Evolutionary conservation across 2,329 filamentous ascomycete species (phyloP).

Genomic region (Stagonosporopsis rhizophila): DNA sequence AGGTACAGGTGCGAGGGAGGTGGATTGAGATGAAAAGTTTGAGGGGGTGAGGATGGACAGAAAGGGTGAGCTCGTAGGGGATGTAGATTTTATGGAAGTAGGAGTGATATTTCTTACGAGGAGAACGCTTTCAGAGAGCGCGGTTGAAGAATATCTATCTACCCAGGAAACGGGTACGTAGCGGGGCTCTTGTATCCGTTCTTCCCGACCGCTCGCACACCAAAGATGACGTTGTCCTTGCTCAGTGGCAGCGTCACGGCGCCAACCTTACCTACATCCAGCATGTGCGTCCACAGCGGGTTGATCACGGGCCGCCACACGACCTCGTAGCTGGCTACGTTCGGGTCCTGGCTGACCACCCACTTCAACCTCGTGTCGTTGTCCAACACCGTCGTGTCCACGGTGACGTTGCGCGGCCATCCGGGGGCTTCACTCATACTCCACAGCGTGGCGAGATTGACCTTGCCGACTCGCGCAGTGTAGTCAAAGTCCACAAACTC

Average conservation of each 20-base stretch:
- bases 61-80: no score
- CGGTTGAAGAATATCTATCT: no score
- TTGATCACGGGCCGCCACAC: slow-evolving; percentile 62
- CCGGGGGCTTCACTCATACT: slow-evolving; percentile 61
- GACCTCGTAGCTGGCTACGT: slow-evolving; percentile 60
- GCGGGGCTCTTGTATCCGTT: slow-evolving; percentile 62
- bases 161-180: slow-evolving; percentile 53
- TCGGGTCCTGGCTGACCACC: slow-evolving; percentile 50
- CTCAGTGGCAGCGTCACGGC: slow-evolving; percentile 57
- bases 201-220: slow-evolving; percentile 59
- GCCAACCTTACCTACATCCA: slow-evolving; percentile 58
- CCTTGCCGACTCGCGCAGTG: slow-evolving; percentile 60
- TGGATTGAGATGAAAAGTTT: no score
- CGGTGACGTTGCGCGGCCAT: slow-evolving; percentile 57
- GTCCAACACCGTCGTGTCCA: slow-evolving; percentile 56
- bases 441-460: slow-evolving; percentile 64
- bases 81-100: no score
- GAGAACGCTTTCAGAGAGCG: no score
- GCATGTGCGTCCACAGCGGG: slow-evolving; percentile 58
- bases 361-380: slow-evolving; percentile 62
- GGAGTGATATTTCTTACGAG: no score
- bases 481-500: slow-evolving; percentile 66
- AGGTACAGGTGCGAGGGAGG: no score
- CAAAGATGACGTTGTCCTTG: slow-evolving; percentile 67
- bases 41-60: no score